Conservation (phyloP, 2,329 filamentous ascomycete genomes). For the Ophiostoma novo-ulmi region DNA sequence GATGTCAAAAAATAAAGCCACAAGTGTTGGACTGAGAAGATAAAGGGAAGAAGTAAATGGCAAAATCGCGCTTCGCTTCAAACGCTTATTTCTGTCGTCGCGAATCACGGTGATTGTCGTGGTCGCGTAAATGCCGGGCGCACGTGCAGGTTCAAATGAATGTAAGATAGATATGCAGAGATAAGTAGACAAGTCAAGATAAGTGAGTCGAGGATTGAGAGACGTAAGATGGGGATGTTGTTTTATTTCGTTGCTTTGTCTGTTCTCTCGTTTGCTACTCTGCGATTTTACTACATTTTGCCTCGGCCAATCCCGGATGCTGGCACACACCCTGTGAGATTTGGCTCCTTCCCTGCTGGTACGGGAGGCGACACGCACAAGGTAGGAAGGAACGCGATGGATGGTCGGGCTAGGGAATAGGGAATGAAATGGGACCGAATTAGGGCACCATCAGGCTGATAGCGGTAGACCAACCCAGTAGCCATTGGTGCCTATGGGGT, state of each 20-base stretch:
- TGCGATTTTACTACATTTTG: neutral
- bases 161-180: neutral
- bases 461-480: neutral
- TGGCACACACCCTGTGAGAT: slow-evolving; percentile 8
- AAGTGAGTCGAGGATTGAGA: neutral
- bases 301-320: slow-evolving; percentile 16
- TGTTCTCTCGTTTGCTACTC: neutral
- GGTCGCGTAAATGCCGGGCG: neutral
- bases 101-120: neutral
- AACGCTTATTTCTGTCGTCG: neutral
- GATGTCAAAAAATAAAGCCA: slow-evolving; percentile 5
- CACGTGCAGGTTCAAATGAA: neutral
- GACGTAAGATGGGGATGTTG: neutral
- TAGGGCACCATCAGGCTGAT: neutral
- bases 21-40: neutral
- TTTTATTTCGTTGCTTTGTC: neutral
- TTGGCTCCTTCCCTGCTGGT: neutral
- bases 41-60: neutral
- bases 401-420: neutral
- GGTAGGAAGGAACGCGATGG: neutral
- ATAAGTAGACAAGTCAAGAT: neutral
- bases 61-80: slow-evolving; percentile 6
- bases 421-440: neutral
- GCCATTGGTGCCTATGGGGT: neutral
- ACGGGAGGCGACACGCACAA: neutral